Evolutionary conservation across 495 filamentous ascomycete species (phyloP).

Genomic region (Penicillium bovifimosum): DNA sequence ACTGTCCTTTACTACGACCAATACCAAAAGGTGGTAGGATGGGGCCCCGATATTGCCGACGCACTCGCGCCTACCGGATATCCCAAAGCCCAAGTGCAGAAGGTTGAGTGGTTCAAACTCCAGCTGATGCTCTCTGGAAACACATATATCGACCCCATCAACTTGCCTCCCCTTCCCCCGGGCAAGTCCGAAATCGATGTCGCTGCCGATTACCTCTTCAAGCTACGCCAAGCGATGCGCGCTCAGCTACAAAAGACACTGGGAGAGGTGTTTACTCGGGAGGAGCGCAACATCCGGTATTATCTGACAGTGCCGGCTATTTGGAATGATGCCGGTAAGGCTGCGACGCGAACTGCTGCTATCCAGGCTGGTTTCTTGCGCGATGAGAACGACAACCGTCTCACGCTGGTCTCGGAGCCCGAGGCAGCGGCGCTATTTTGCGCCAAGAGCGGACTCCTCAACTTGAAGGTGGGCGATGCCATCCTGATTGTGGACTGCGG

Average conservation of each 20-base stretch:
- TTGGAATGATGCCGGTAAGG: constrained; percentile 79
- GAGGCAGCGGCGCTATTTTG: constrained; percentile 77
- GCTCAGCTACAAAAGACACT: constrained; percentile 70
- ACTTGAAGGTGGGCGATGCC: constrained; percentile 70
- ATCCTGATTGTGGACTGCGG: constrained; percentile 76
- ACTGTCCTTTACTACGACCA: constrained; percentile 80
- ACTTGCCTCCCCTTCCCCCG: constrained; percentile 68
- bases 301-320: constrained; percentile 74
- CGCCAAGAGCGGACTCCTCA: constrained; percentile 69
- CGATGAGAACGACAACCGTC: constrained; percentile 70
- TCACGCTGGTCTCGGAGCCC: constrained; percentile 71
- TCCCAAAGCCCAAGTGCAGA: constrained; percentile 73
- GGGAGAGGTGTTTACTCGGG: constrained; percentile 70
- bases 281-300: constrained; percentile 74
- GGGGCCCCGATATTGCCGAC: constrained; percentile 76
- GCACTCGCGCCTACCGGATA: constrained; percentile 74
- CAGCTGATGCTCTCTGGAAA: constrained; percentile 78
- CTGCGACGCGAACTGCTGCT: constrained; percentile 68
- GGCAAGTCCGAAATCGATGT: constrained; percentile 79
- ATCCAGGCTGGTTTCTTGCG: constrained; percentile 73
- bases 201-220: constrained; percentile 75
- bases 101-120: constrained; percentile 81
- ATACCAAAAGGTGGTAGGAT: constrained; percentile 76
- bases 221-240: constrained; percentile 71
- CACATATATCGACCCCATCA: constrained; percentile 78